Conservation (phyloP, 768 basidiomycete species). For the Rhizopogon salebrosus region DNA sequence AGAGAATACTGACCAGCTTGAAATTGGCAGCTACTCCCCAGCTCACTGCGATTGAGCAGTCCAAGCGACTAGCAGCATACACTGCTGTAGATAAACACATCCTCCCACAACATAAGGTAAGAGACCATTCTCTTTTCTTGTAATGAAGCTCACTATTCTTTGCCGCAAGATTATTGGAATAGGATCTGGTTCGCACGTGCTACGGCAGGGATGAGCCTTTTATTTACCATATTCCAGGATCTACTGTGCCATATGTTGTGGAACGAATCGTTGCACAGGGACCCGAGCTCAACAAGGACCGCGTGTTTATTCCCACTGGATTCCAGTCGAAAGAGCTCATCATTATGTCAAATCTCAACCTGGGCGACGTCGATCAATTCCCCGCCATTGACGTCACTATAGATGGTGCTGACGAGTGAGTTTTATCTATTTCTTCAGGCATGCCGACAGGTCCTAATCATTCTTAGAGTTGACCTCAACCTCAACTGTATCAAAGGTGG, state of each 20-base stretch:
- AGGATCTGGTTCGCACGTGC: constrained; percentile 57
- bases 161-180: constrained; percentile 71
- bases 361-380: constrained; percentile 90
- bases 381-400: constrained; percentile 92
- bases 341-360: constrained; percentile 63
- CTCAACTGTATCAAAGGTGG: constrained; percentile 97
- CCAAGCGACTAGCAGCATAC: constrained; percentile 89
- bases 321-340: constrained; percentile 98
- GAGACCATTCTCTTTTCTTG: constrained; percentile 11
- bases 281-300: constrained; percentile 60
- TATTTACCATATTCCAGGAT: constrained; percentile 43
- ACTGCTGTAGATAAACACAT: constrained; percentile 92
- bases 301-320: constrained; percentile 90
- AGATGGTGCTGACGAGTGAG: constrained; percentile 96
- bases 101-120: constrained; percentile 73
- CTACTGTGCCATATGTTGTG: constrained; percentile 95
- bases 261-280: constrained; percentile 91
- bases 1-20: not conserved
- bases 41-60: constrained; percentile 60
- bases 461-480: constrained; percentile 68
- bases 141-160: not conserved
- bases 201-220: not conserved
- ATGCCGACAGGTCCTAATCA: not conserved
- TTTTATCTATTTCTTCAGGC: not conserved
- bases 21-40: constrained; percentile 7